Evolutionary conservation across 2,329 filamentous ascomycete species (phyloP).

Genomic region (Ophiostoma angusticollis): DNA sequence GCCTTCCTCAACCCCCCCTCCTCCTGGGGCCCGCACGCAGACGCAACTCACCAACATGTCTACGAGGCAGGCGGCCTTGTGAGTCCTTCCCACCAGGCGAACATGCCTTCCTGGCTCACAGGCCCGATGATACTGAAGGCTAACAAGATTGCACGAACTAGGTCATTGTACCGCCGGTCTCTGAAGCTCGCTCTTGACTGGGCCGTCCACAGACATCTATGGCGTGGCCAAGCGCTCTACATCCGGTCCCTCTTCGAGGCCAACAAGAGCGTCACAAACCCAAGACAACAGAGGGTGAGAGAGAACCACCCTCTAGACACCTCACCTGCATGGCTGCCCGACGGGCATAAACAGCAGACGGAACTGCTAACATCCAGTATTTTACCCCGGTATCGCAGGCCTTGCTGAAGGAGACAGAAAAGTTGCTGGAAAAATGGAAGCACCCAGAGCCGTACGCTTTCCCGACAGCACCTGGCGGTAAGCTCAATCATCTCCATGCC

Average conservation of each 20-base stretch:
- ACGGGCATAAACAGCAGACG: neutral
- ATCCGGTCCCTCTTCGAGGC: slow-evolving; percentile 92
- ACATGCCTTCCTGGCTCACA: too few relatives aligned
- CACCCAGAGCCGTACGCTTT: slow-evolving; percentile 87
- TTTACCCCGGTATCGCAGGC: slow-evolving; percentile 41
- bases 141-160: slow-evolving; percentile 17
- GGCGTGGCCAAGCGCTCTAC: slow-evolving; percentile 92
- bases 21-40: too few relatives aligned
- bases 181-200: slow-evolving; percentile 91
- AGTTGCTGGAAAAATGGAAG: slow-evolving; percentile 84
- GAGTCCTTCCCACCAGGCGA: slow-evolving; percentile 18
- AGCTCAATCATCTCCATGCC: slow-evolving; percentile 16
- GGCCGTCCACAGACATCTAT: slow-evolving; percentile 83
- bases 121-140: too few relatives aligned
- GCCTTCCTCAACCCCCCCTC: too few relatives aligned
- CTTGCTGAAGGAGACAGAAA: slow-evolving; percentile 77
- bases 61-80: slow-evolving; percentile 38
- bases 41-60: slow-evolving; percentile 22
- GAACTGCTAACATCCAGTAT: slow-evolving; percentile 1
- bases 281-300: slow-evolving; percentile 70
- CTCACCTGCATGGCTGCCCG: neutral
- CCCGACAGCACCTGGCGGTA: slow-evolving; percentile 89
- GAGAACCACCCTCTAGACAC: neutral
- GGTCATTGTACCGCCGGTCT: slow-evolving; percentile 78
- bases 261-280: slow-evolving; percentile 73